These are phyloP conservation scores for Endocladia muricata DNA, from an alignment of 31 red algal genomes.

Conservation along the genomic window DNA sequence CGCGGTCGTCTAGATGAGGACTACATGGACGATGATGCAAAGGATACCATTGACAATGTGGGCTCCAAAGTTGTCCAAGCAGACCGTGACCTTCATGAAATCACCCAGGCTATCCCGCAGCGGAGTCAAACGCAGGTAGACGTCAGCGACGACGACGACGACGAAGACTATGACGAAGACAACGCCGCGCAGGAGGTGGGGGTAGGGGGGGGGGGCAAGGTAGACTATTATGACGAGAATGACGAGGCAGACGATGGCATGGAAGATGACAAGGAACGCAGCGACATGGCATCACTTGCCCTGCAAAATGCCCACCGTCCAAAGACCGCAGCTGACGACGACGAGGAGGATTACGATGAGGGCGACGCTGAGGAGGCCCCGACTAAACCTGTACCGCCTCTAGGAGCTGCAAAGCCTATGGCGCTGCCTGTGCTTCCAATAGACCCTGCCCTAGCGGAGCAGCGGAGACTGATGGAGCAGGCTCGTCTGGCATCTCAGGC, in stretches of 20 bases:
- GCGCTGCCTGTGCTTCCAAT: not conserved
- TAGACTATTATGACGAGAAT: slow-evolving; percentile 47
- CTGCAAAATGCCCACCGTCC: slow-evolving; percentile 1
- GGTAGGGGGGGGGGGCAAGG: not conserved
- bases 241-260: slow-evolving; percentile 22
- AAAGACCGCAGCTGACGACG: slow-evolving; percentile 39
- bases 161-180: slow-evolving; percentile 20
- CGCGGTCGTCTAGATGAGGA: slow-evolving; percentile 86
- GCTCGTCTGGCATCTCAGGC: slow-evolving; percentile 15
- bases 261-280: slow-evolving; percentile 18
- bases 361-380: slow-evolving; percentile 10
- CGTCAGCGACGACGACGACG: slow-evolving; percentile 19
- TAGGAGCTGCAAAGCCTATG: not conserved
- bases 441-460: slow-evolving; percentile 5
- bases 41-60: slow-evolving; percentile 73
- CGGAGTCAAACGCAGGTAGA: slow-evolving; percentile 1
- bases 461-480: slow-evolving; percentile 33
- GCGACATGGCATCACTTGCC: slow-evolving; percentile 9
- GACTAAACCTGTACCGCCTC: not conserved
- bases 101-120: slow-evolving; percentile 26
- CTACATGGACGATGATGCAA: slow-evolving; percentile 83
- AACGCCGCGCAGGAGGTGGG: not conserved
- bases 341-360: slow-evolving; percentile 57
- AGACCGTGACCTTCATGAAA: slow-evolving; percentile 53
- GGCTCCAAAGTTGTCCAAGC: slow-evolving; percentile 48